A percentile compares a stretch with the other conserved stretches of the same genome.
phyloP scores from a whole-genome alignment of 768 basidiomycete species.

The Amanita exitialis region DNA sequence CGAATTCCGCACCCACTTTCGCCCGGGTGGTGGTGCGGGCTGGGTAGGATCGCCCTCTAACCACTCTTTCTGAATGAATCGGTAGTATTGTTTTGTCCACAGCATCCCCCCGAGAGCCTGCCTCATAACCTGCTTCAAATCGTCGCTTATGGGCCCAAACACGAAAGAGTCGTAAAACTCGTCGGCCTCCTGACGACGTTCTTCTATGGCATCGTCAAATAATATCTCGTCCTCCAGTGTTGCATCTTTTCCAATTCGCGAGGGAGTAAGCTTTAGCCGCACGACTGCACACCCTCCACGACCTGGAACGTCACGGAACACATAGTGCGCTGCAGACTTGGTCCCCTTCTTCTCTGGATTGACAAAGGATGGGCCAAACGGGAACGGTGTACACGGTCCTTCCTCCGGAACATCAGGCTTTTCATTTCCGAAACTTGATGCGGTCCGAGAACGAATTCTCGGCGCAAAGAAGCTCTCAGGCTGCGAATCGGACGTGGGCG shows the following conservation, averaged over 20 bases:
- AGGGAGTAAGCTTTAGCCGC: constrained; percentile 83
- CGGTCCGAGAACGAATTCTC: constrained; percentile 40
- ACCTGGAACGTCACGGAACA: constrained; percentile 78
- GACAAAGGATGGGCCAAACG: constrained; percentile 48
- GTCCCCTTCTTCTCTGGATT: constrained; percentile 86
- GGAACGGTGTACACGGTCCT: constrained; percentile 54
- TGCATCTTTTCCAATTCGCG: constrained; percentile 62
- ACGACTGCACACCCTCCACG: constrained; percentile 93
- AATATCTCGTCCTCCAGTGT: constrained; percentile 77
- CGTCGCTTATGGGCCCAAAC: constrained; percentile 80
- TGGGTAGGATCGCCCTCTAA: constrained; percentile 92
- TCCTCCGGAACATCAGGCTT: constrained; percentile 31
- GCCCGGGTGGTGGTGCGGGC: constrained; percentile 84
- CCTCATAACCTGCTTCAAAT: constrained; percentile 91
- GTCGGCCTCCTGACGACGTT: constrained; percentile 86
- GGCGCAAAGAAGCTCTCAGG: constrained; percentile 36
- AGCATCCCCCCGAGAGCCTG: constrained; percentile 96
- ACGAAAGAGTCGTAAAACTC: constrained; percentile 86
- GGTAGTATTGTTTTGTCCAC: constrained; percentile 97
- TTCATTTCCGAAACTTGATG: constrained; percentile 31
- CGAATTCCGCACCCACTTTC: constrained; percentile 77
- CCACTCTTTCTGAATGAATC: constrained; percentile 96
- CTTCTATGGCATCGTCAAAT: constrained; percentile 87
- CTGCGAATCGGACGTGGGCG: constrained; percentile 34
- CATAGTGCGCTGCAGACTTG: constrained; percentile 89